These are phyloP conservation scores for Trichoderma harzianum DNA, from an alignment of 2,329 filamentous ascomycete species.

Conservation along the genomic window DNA sequence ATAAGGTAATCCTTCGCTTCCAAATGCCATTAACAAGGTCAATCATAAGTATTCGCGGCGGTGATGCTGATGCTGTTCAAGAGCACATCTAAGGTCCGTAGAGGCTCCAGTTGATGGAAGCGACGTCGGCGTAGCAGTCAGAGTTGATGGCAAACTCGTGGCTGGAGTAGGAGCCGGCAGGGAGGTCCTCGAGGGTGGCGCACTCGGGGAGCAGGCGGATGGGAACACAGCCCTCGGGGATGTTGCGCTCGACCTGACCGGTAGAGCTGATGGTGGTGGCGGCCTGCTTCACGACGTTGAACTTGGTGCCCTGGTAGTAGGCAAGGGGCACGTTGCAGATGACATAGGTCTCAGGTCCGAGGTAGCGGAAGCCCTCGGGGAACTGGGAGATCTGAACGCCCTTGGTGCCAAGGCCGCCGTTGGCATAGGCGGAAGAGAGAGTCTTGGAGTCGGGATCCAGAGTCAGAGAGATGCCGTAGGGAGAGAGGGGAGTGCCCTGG, in stretches of 20 bases:
- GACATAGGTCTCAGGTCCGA: slow-evolving; percentile 35
- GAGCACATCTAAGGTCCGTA: slow-evolving; percentile 4
- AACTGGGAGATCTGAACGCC: slow-evolving; percentile 32
- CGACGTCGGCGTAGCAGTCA: slow-evolving; percentile 39
- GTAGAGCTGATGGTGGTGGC: slow-evolving; percentile 24
- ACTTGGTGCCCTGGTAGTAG: slow-evolving; percentile 37
- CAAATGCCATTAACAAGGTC: neutral
- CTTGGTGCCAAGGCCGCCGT: slow-evolving; percentile 33
- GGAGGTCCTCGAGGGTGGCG: slow-evolving; percentile 33
- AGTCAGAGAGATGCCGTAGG: slow-evolving; percentile 33
- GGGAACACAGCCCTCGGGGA: slow-evolving; percentile 39
- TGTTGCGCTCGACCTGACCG: slow-evolving; percentile 21
- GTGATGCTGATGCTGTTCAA: neutral
- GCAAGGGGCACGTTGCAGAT: slow-evolving; percentile 40
- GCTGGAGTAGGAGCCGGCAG: slow-evolving; percentile 31
- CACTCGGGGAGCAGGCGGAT: slow-evolving; percentile 43
- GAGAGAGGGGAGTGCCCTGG: slow-evolving; percentile 35
- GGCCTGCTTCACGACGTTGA: slow-evolving; percentile 36
- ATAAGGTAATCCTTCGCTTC: neutral
- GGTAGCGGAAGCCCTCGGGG: slow-evolving; percentile 30
- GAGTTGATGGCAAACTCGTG: slow-evolving; percentile 37
- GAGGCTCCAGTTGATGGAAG: slow-evolving; percentile 16
- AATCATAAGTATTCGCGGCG: neutral
- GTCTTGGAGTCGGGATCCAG: slow-evolving; percentile 27
- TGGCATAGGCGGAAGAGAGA: slow-evolving; percentile 26